Base-by-base conservation (phyloP, 2,329 filamentous ascomycete genomes). In the Colletotrichum destructivum region DNA sequence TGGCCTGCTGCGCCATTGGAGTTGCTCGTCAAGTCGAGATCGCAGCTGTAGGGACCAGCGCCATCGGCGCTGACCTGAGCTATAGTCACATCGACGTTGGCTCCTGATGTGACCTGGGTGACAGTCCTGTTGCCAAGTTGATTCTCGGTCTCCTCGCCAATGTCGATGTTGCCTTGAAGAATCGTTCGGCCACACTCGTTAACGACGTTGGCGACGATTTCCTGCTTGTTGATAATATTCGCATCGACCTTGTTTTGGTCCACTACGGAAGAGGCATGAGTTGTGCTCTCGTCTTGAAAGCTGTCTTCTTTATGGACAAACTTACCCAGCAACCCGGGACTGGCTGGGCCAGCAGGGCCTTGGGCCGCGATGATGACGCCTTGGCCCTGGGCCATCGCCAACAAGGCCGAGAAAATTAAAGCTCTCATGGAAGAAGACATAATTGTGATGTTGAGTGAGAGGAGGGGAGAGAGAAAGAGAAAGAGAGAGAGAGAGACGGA, bases 161-260 rank as follows among this genome's bases (percentile, higher is more conserved):
- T 84, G 73, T 92, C 88, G 76, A 92, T 92, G 82, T 87, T 89
- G 54, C 91, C 91, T 65, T 81, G 77, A 63, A 88, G 78, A 76
- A 91, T 84, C 11, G 90, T 93, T 70, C 90, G 86, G 52, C 91
- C 91, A 77, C 91, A 92, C 68, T 88, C 84, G 74, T 89, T 89
- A 60, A 89, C 88, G 8, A 86, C 78, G 74, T 88, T 88, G 60
- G 82, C 80, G 5, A 74, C 69, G 73, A 89, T 86, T 81, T 89
- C 84, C 15, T 85, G 86, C 69, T 89, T 87, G 64, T 86, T 85
- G 80, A 92, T 92, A 77, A 91, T 86, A 65, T 89, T 91, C 7
- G 89, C 84, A 68, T 92, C 90, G 72, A 89, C 87, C 76, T 92
- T 89, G 83, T 90, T 92, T 18, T 89, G 13, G 90, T 88, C 84